phyloP scores from a whole-genome alignment of 306 rosid genomes.

The Medicago ruthenica region DNA sequence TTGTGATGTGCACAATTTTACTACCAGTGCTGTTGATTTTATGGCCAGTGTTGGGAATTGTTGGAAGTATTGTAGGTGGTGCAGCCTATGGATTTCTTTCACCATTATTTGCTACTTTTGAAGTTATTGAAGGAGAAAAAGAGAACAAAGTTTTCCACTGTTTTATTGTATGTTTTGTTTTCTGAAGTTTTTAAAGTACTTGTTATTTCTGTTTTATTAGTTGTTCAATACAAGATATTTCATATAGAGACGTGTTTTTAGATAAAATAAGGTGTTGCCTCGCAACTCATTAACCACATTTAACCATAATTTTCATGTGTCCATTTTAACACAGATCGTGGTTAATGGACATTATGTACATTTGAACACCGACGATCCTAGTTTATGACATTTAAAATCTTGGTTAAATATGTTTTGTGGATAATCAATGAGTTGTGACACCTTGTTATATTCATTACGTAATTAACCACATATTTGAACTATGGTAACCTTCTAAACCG shows the following conservation, averaged over 20 bases:
- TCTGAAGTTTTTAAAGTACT: conserved; percentile 8
- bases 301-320: neutral
- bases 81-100: conserved; percentile 80
- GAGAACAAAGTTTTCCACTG: conserved; percentile 60
- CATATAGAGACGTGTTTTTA: too few species aligned
- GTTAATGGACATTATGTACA: neutral
- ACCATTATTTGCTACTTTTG: conserved; percentile 81
- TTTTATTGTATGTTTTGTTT: conserved; percentile 68
- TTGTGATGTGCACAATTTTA: conserved; percentile 62
- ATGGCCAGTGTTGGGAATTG: conserved; percentile 84
- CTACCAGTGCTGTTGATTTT: conserved; percentile 70
- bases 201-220: conserved; percentile 14
- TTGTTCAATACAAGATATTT: neutral
- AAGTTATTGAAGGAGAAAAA: conserved; percentile 86
- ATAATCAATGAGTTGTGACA: neutral
- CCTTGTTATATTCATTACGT: neutral
- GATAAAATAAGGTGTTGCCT: too few species aligned
- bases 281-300: too few species aligned
- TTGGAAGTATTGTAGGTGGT: conserved; percentile 82
- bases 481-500: neutral
- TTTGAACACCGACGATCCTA: neutral
- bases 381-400: too few species aligned
- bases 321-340: neutral
- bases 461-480: too few species aligned
- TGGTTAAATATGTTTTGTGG: neutral